Conservation (phyloP, 1,139 yeast species). For the Blastobotrys apis region DNA sequence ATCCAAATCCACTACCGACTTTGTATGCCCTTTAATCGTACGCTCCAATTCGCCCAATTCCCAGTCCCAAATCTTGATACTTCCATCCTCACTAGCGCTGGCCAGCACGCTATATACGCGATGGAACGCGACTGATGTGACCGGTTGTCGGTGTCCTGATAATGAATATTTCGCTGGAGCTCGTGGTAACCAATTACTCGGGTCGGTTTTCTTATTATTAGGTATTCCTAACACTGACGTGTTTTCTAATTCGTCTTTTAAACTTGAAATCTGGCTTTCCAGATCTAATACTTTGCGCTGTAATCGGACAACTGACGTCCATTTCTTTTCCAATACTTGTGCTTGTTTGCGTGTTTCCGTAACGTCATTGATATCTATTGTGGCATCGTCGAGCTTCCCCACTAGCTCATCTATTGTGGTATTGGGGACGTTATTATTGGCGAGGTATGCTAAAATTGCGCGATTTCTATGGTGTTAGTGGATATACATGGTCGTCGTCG, state of each 20-base stretch:
- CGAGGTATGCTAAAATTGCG: slow-evolving; percentile 32
- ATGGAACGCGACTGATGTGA: slow-evolving; percentile 66
- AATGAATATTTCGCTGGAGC: slow-evolving; percentile 46
- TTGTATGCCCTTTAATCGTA: slow-evolving; percentile 71
- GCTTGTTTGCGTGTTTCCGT: slow-evolving; percentile 19
- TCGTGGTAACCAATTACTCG: slow-evolving; percentile 64
- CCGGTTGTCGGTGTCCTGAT: slow-evolving; percentile 54
- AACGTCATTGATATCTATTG: slow-evolving; percentile 1
- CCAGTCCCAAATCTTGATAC: slow-evolving; percentile 70
- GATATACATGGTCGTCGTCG: neutral
- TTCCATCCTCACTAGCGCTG: slow-evolving; percentile 72
- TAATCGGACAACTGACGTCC: slow-evolving; percentile 80
- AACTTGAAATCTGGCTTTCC: slow-evolving; percentile 40
- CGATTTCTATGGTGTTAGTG: slow-evolving; percentile 23
- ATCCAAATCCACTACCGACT: slow-evolving; percentile 58
- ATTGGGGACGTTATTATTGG: slow-evolving; percentile 21
- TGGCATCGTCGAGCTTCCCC: no score
- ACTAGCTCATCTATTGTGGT: slow-evolving; percentile 2
- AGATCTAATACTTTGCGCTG: slow-evolving; percentile 69
- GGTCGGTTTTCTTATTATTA: slow-evolving; percentile 31
- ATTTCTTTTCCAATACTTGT: slow-evolving; percentile 66
- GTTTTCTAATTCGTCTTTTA: slow-evolving; percentile 45
- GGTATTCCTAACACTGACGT: slow-evolving; percentile 7
- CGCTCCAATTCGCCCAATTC: slow-evolving; percentile 65
- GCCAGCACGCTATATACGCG: slow-evolving; percentile 64